Evolutionary conservation across 805 yeast genomes (phyloP).

Genomic region (Wickerhamomyces bisporus): DNA sequence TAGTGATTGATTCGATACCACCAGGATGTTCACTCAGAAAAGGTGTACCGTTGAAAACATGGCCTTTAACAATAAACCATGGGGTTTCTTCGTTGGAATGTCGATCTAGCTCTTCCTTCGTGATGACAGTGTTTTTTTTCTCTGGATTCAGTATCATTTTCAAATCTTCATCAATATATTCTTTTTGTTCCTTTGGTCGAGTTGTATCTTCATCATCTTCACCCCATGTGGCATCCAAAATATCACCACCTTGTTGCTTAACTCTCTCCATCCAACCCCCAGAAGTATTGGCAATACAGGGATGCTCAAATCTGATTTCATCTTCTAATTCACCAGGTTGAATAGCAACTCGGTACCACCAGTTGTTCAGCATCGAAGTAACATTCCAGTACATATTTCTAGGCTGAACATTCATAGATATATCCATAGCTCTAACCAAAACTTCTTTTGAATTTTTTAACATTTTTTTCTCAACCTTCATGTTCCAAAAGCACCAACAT

Average conservation of each 20-base stretch:
- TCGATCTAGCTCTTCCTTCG: conserved; percentile 5
- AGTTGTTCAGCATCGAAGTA: conserved; percentile 31
- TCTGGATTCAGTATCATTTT: conserved; percentile 26
- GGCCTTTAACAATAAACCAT: conserved; percentile 29
- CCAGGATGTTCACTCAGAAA: conserved; percentile 32
- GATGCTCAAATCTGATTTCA: conserved; percentile 24
- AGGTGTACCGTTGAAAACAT: conserved; percentile 31
- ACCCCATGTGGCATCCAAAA: conserved; percentile 29
- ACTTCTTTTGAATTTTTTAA: conserved; percentile 24
- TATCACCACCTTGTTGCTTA: conserved; percentile 27
- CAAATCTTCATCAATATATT: conserved; percentile 22
- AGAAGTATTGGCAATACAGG: conserved; percentile 20
- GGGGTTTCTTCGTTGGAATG: conserved; percentile 10
- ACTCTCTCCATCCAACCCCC: conserved; percentile 36
- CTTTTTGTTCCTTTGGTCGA: conserved; percentile 4
- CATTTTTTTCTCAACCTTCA: conserved; percentile 19
- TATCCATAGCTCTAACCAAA: conserved; percentile 32
- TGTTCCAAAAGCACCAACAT: conserved; percentile 33
- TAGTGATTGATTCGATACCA: conserved; percentile 22
- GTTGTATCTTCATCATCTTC: conserved; percentile 18
- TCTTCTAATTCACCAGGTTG: conserved; percentile 8
- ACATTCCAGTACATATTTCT: conserved; percentile 35
- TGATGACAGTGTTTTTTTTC: conserved; percentile 8
- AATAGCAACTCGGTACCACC: conserved; percentile 33
- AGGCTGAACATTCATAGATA: conserved; percentile 30